phyloP scores from a whole-genome alignment of 75 land plant species.

The Selaginella moellendorffii region DNA sequence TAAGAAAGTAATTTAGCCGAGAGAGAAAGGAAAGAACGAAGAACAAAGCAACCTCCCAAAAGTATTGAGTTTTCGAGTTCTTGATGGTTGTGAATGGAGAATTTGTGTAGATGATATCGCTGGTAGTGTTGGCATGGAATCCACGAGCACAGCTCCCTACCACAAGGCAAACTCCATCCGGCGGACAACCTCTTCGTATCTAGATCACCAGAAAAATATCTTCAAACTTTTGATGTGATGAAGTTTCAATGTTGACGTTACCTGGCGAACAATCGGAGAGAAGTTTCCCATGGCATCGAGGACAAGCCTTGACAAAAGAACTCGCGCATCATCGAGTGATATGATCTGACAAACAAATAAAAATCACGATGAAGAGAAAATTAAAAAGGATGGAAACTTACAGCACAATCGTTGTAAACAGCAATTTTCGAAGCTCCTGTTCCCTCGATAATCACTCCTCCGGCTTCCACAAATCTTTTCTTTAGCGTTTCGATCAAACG shows the following conservation, averaged over 20 bases:
- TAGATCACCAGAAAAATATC: constrained; percentile 12
- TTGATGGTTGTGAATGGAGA: constrained; percentile 34
- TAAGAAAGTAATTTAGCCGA: too few relatives aligned
- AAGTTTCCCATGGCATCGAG: constrained; percentile 94
- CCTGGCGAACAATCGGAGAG: constrained; percentile 87
- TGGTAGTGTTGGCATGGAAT: constrained; percentile 43
- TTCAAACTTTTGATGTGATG: too few relatives aligned
- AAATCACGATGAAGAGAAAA: neutral
- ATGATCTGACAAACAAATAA: constrained; percentile 6
- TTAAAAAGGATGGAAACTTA: constrained; percentile 20
- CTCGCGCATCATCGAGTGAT: constrained; percentile 32
- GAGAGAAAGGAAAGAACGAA: too few relatives aligned
- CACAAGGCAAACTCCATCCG: constrained; percentile 93
- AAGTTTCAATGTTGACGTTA: too few relatives aligned
- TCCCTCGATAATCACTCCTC: constrained; percentile 62
- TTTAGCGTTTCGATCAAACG: constrained; percentile 53
- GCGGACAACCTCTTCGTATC: constrained; percentile 63
- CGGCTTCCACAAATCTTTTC: constrained; percentile 45
- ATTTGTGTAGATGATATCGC: constrained; percentile 74
- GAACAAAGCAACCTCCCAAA: constrained; percentile 99
- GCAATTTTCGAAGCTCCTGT: constrained; percentile 33
- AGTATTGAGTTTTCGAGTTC: constrained; percentile 43
- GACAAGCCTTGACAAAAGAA: constrained; percentile 41
- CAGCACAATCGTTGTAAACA: constrained; percentile 62
- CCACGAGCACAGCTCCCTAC: constrained; percentile 92